A percentile compares a stretch with the other conserved stretches of the same genome.
phyloP scores from a whole-genome alignment of 164 flowering plant genomes.

The Kingdonia uniflora region DNA sequence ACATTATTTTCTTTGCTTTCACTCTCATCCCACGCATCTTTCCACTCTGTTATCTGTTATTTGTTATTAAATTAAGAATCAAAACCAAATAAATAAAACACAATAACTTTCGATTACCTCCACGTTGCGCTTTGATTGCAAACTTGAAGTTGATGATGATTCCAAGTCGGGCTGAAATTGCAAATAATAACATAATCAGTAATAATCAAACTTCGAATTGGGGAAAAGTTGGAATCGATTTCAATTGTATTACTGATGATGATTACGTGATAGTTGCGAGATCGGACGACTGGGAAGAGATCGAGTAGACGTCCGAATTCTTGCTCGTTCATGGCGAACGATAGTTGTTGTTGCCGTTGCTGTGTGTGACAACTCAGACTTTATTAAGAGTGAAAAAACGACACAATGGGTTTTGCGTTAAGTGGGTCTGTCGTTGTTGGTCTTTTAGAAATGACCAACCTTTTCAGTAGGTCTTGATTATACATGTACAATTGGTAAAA shows the following conservation, averaged over 20 bases:
- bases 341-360: too few species aligned
- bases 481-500: too few species aligned
- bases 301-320: slow-evolving; percentile 61
- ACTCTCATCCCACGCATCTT: slow-evolving; percentile 5
- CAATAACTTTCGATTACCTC: too few species aligned
- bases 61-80: too few species aligned
- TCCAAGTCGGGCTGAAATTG: neutral
- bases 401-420: too few species aligned
- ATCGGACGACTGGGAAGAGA: slow-evolving; percentile 62
- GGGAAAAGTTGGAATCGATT: neutral
- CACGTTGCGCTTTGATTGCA: neutral
- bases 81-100: too few species aligned
- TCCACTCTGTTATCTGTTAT: slow-evolving; percentile 3
- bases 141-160: neutral
- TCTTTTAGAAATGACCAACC: too few species aligned
- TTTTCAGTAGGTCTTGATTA: too few species aligned
- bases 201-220: neutral
- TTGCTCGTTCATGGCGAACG: slow-evolving; percentile 72
- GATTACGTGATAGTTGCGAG: slow-evolving; percentile 48
- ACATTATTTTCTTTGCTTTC: neutral
- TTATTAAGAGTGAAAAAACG: too few species aligned
- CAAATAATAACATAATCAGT: neutral
- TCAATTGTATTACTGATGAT: neutral
- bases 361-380: too few species aligned
- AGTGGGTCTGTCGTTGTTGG: too few species aligned